These are phyloP conservation scores for Astragalus glycyphyllos DNA, from an alignment of 306 rosid genomes.

Conservation along the genomic window DNA sequence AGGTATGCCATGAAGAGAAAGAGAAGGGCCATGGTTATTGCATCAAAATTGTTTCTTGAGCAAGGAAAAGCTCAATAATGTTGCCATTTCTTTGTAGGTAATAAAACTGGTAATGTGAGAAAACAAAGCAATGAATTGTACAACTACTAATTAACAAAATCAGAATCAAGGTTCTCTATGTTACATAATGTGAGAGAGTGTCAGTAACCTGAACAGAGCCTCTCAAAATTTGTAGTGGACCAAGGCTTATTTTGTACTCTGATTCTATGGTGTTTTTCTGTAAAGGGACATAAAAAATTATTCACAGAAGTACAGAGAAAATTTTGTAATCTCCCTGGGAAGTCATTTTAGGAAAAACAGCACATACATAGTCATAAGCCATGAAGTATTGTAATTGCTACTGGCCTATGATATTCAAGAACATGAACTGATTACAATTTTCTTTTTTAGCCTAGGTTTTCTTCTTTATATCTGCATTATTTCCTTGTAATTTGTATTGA, in stretches of 20 bases:
- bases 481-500: slow-evolving; percentile 11
- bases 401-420: slow-evolving; percentile 25
- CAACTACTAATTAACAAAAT: slow-evolving; percentile 23
- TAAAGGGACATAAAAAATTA: not conserved
- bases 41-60: slow-evolving; percentile 21
- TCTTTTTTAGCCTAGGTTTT: slow-evolving; percentile 29
- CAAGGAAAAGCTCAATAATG: slow-evolving; percentile 20
- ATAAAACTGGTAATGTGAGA: slow-evolving; percentile 27
- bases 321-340: slow-evolving; percentile 12
- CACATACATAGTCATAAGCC: slow-evolving; percentile 15
- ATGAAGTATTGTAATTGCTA: slow-evolving; percentile 21
- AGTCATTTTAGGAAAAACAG: not conserved
- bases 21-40: slow-evolving; percentile 14
- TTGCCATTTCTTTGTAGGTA: slow-evolving; percentile 20
- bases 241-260: slow-evolving; percentile 16
- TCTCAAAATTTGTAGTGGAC: not conserved
- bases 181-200: slow-evolving; percentile 7
- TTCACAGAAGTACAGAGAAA: slow-evolving; percentile 8
- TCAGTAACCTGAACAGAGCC: slow-evolving; percentile 23
- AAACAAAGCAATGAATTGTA: slow-evolving; percentile 35
- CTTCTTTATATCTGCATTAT: slow-evolving; percentile 28
- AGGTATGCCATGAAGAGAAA: slow-evolving; percentile 14
- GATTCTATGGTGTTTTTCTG: slow-evolving; percentile 14
- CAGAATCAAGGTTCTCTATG: not conserved
- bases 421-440: not conserved